A percentile compares a stretch with the other conserved stretches of the same genome.
phyloP scores from a whole-genome alignment of 345 rosid species.

The Draba incana region DNA sequence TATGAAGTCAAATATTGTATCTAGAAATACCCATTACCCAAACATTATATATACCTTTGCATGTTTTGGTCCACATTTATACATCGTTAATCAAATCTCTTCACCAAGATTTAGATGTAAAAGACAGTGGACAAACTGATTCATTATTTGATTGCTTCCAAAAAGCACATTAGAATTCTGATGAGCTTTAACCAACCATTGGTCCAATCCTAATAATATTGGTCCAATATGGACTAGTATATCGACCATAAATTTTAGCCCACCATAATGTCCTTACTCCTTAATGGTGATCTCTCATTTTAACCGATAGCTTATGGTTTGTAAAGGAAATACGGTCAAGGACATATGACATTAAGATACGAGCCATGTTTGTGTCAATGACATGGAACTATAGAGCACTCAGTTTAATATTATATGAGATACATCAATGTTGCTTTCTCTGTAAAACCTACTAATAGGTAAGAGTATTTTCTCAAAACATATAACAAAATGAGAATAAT shows the following conservation, averaged over 20 bases:
- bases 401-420: too few species aligned
- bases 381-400: too few species aligned
- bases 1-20: not conserved
- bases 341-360: too few species aligned
- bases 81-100: not conserved
- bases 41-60: not conserved
- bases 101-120: too few species aligned
- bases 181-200: slow-evolving; percentile 13
- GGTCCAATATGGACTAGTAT: not conserved
- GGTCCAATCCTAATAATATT: not conserved
- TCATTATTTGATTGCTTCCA: not conserved
- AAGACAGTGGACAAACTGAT: not conserved
- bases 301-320: too few species aligned
- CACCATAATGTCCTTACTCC: not conserved
- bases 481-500: too few species aligned
- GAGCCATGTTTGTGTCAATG: too few species aligned
- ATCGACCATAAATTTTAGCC: not conserved
- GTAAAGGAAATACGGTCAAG: too few species aligned
- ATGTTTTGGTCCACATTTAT: slow-evolving; percentile 2
- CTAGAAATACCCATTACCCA: not conserved
- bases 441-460: too few species aligned
- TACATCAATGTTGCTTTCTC: too few species aligned
- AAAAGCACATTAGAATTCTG: not conserved
- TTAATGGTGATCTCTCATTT: too few species aligned
- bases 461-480: too few species aligned